Evolutionary conservation across 78 protist genomes (phyloP), one percentile per base, ranked within the genome.

Genomic region (Emiliania huxleyi): DNA sequence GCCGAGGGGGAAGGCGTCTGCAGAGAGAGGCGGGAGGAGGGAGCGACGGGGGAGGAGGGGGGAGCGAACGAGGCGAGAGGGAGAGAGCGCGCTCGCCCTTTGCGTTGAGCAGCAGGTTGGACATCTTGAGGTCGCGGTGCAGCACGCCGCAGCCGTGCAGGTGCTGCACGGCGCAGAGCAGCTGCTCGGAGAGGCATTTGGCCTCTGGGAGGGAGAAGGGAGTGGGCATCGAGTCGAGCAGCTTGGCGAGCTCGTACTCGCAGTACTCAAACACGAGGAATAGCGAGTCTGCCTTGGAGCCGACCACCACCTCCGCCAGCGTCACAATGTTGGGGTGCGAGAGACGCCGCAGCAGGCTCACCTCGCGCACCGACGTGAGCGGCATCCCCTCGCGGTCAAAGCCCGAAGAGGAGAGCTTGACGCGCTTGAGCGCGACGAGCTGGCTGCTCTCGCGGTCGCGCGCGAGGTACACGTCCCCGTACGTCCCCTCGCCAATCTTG

Each of bases 261-360:
- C 89, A 91, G 69, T 90, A 93, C 69, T 93, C 95, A 26, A 93
- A 93, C 33, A 89, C 95, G 29, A 93, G 84, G 87, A 56, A 93
- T 26, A 93, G 44, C 38, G 48, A 38, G 52, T 92, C 91, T 46
- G 22, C 35, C 35, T 3, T 1, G 49, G 19, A 3, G 45, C 94
- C 94, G 42, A 92, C 93, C 44, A 56, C 94, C 46, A 92, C 94
- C 45, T 92, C 94, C 29, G 4, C n/a, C 49, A 92, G 77, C 11
- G 12, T n/a, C 44, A 92, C 75, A 21, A 92, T 56, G 84, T 92
- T 46, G 42, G 89, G 85, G 62, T 92, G 94, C 6, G 6, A 21
- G 55, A 92, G 40, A 23, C 43, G 22, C 26, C 73, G 49, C 55
- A 92, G 91, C 19, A 92, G 46, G 48, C 48, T 42, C 35, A 88